A percentile compares a stretch with the other conserved stretches of the same genome.
Conservation (phyloP, 495 filamentous ascomycete genomes). For the Glonium stellatum region DNA sequence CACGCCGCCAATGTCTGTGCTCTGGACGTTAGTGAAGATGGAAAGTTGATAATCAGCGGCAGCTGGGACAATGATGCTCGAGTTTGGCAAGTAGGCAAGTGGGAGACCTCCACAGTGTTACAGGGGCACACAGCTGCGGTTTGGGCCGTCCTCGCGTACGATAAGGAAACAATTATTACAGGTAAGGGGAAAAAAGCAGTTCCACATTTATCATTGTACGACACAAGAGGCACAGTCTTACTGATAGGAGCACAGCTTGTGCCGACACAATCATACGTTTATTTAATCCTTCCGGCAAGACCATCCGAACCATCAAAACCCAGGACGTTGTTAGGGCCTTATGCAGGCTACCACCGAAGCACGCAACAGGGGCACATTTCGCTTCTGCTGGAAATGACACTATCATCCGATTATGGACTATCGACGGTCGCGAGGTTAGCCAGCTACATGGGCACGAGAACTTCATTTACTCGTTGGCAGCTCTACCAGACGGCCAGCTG, state of each 20-base stretch:
- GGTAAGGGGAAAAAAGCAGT: constrained; percentile 40
- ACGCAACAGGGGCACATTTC: constrained; percentile 76
- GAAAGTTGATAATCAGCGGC: constrained; percentile 74
- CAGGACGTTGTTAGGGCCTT: constrained; percentile 81
- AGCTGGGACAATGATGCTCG: constrained; percentile 87
- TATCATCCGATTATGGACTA: constrained; percentile 74
- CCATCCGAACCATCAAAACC: constrained; percentile 60
- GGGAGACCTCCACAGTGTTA: constrained; percentile 52
- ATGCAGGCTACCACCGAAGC: constrained; percentile 67
- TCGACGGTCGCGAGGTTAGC: constrained; percentile 63
- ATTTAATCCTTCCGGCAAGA: constrained; percentile 60
- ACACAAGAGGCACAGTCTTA: background rate
- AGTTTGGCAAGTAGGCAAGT: constrained; percentile 71
- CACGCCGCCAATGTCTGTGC: constrained; percentile 83
- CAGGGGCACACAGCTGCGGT: constrained; percentile 73
- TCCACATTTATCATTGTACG: background rate
- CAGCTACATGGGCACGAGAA: constrained; percentile 83
- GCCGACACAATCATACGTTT: constrained; percentile 86
- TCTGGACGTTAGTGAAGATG: constrained; percentile 66
- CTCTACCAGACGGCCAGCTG: constrained; percentile 74
- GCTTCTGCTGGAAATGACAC: constrained; percentile 87
- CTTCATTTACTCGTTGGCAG: constrained; percentile 85
- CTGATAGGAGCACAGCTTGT: constrained; percentile 47
- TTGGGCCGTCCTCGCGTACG: constrained; percentile 84
- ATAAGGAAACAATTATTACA: constrained; percentile 73